These are phyloP conservation scores for Metschnikowia hibisci DNA, from an alignment of 805 yeast species.

Conservation along the genomic window DNA sequence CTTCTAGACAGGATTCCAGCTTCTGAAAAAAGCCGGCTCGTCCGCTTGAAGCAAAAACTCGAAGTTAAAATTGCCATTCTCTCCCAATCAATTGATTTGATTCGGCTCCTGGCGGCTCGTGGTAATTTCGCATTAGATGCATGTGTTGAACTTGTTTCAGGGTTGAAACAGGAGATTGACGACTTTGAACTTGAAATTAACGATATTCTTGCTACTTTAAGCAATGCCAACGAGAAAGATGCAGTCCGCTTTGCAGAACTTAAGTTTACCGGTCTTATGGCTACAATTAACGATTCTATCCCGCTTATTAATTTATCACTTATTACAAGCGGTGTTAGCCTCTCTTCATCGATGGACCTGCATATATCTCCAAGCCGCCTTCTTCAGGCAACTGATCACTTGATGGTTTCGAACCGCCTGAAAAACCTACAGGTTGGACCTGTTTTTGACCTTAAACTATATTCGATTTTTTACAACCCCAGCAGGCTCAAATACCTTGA, in stretches of 20 bases:
- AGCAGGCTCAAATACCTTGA: constrained; percentile 36
- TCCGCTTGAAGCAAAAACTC: constrained; percentile 40
- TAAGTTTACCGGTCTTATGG: constrained; percentile 45
- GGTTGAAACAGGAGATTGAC: constrained; percentile 55
- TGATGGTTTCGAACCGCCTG: constrained; percentile 37
- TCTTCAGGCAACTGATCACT: constrained; percentile 54
- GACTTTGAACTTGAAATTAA: constrained; percentile 50
- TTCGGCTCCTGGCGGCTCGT: constrained; percentile 57
- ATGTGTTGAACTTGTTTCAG: constrained; percentile 51
- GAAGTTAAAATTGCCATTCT: constrained; percentile 58
- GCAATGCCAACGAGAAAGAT: constrained; percentile 28
- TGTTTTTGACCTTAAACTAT: constrained; percentile 50
- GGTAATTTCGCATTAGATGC: constrained; percentile 57
- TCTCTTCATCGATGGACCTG: constrained; percentile 47
- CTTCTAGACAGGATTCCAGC: constrained; percentile 54
- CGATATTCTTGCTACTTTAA: constrained; percentile 29
- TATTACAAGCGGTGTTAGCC: constrained; percentile 63
- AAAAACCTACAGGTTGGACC: constrained; percentile 51
- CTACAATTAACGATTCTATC: constrained; percentile 60
- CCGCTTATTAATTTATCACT: constrained; percentile 65
- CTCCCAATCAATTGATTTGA: constrained; percentile 63
- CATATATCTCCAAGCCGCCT: constrained; percentile 61
- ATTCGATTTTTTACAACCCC: constrained; percentile 60
- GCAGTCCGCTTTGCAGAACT: constrained; percentile 46
- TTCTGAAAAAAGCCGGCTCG: constrained; percentile 46